phyloP scores from a whole-genome alignment of 78 protist species.

The Emiliania huxleyi region DNA sequence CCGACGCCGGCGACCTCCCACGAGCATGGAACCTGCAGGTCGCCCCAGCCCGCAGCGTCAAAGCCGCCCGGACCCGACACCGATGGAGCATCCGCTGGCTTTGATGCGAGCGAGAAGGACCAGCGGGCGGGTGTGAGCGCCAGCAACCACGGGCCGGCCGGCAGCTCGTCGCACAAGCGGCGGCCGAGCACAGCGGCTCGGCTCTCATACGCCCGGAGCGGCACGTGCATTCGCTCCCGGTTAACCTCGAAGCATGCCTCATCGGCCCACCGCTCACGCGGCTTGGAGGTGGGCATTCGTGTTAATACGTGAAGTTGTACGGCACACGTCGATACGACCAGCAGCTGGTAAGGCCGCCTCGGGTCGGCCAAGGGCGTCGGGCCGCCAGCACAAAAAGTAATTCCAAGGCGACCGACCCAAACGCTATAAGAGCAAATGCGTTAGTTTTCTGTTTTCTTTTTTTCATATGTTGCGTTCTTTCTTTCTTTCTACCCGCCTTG shows the following conservation, averaged over 20 bases:
- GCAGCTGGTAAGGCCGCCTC: too few species aligned
- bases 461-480: too few species aligned
- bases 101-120: background rate
- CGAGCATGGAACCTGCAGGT: background rate
- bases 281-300: too few species aligned
- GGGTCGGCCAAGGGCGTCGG: too few species aligned
- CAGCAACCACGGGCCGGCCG: background rate
- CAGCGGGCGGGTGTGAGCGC: constrained; percentile 8
- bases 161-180: background rate
- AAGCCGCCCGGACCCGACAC: too few species aligned
- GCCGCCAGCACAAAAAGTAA: too few species aligned
- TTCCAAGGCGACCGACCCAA: too few species aligned
- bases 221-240: background rate
- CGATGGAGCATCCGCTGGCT: background rate
- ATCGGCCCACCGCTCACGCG: background rate
- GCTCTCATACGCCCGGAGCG: background rate
- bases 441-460: too few species aligned
- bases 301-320: too few species aligned
- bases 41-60: background rate
- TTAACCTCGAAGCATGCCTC: background rate
- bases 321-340: too few species aligned
- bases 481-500: too few species aligned
- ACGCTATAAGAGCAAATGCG: too few species aligned
- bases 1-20: constrained; percentile 15
- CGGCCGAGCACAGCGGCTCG: background rate